A percentile compares a stretch with the other conserved stretches of the same genome.
Evolutionary conservation across 2,329 filamentous ascomycete species (phyloP).

Genomic region (Periconia sp.): DNA sequence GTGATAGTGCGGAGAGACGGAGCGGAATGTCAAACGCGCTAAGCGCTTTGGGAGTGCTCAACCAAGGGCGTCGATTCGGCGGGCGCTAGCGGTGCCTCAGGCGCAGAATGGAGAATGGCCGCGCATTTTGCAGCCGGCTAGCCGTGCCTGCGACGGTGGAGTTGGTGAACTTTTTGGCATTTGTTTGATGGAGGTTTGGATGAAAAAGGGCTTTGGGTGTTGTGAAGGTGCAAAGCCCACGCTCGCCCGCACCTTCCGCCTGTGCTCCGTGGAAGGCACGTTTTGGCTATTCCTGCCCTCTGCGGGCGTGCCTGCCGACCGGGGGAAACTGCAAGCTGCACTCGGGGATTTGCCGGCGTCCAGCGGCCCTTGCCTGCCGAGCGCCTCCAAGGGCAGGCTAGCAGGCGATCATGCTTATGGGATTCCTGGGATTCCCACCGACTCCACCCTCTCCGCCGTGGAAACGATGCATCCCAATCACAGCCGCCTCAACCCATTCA

Average conservation of each 20-base stretch:
- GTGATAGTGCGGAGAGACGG: constrained; percentile 17
- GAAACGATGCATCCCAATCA: constrained; percentile 21
- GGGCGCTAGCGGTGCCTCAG: constrained; percentile 3
- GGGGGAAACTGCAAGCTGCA: background rate
- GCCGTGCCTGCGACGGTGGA: too few relatives aligned
- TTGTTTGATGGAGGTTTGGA: too few relatives aligned
- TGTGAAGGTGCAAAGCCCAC: background rate
- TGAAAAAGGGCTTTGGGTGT: too few relatives aligned
- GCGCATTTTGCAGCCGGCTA: background rate
- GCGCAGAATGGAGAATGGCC: background rate
- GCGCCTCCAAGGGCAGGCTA: background rate
- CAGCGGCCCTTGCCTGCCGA: background rate
- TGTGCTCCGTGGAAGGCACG: background rate
- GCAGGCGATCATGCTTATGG: constrained; percentile 6
- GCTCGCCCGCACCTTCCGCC: constrained; percentile 6
- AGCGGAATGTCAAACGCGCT: constrained; percentile 37
- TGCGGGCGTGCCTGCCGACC: background rate
- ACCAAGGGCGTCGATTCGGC: too few relatives aligned
- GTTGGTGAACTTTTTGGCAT: too few relatives aligned
- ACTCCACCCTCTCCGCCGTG: background rate
- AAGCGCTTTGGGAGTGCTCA: constrained; percentile 28
- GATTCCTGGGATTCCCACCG: too few relatives aligned
- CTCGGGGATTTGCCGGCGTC: background rate
- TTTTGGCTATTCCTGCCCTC: constrained; percentile 11
- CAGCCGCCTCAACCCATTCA: constrained; percentile 16